Evolutionary conservation across 768 basidiomycete genomes (phyloP).

Genomic region (Auricularia heimuer): DNA sequence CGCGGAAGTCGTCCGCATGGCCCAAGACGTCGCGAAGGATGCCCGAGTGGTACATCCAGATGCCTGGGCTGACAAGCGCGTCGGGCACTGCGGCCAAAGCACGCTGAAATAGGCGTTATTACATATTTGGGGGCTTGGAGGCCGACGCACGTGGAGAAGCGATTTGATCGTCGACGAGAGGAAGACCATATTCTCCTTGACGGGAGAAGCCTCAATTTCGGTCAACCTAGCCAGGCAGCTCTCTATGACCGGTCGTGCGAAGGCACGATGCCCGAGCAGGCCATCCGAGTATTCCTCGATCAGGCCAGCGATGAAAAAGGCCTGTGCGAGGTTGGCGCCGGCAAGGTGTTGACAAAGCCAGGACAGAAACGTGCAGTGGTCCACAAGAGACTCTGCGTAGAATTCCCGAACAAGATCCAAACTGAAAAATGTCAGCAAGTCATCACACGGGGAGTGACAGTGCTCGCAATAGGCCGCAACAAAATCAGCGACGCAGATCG

Average conservation of each 20-base stretch:
- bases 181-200: constrained; percentile 44
- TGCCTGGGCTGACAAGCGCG: constrained; percentile 60
- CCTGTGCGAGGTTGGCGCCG: constrained; percentile 74
- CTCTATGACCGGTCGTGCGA: constrained; percentile 62
- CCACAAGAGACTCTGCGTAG: constrained; percentile 72
- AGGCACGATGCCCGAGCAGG: constrained; percentile 53
- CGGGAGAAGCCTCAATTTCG: constrained; percentile 52
- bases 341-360: constrained; percentile 75
- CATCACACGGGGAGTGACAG: too few species aligned
- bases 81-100: constrained; percentile 64
- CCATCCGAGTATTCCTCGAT: constrained; percentile 72
- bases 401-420: constrained; percentile 64
- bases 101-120: constrained; percentile 32
- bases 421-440: constrained; percentile 26
- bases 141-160: constrained; percentile 47
- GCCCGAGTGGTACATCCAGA: constrained; percentile 47
- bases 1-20: constrained; percentile 48
- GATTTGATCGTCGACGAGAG: constrained; percentile 44
- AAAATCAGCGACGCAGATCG: background rate
- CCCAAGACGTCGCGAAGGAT: constrained; percentile 40
- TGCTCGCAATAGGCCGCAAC: background rate
- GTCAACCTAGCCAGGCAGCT: constrained; percentile 54
- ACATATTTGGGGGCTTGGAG: constrained; percentile 5
- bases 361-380: constrained; percentile 61
- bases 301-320: constrained; percentile 64